A percentile compares a stretch with the other conserved stretches of the same genome.
phyloP scores from a whole-genome alignment of 1,284 basidiomycete species.

The Trichosporon sp. region DNA sequence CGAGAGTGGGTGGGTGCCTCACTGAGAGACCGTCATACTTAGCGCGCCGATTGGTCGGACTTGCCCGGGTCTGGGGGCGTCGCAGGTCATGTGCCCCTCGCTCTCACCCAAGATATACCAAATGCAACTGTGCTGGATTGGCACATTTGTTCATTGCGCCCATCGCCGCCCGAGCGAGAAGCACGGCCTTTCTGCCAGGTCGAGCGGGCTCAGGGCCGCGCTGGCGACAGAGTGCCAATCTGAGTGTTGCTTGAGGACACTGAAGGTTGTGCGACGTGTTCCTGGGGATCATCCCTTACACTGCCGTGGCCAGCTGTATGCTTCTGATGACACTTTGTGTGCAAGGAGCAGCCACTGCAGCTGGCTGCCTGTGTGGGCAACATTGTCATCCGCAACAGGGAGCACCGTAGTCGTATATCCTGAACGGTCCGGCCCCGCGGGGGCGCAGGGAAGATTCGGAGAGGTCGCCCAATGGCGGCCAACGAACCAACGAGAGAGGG shows the following conservation, averaged over 20 bases:
- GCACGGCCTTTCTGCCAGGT: neutral
- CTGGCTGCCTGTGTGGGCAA: no score
- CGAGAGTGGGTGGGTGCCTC: neutral
- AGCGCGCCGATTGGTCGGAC: neutral
- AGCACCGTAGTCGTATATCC: neutral
- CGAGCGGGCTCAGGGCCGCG: no score
- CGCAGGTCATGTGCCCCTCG: neutral
- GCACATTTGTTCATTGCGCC: no score
- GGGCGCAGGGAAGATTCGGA: neutral
- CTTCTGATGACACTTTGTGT: no score
- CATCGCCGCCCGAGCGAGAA: no score
- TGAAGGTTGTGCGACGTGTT: neutral
- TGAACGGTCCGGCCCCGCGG: neutral
- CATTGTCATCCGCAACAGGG: no score
- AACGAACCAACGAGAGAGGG: neutral
- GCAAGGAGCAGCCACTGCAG: no score
- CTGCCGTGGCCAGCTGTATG: no score
- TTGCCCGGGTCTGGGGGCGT: neutral
- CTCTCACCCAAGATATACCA: neutral
- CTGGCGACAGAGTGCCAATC: neutral
- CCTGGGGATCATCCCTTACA: no score
- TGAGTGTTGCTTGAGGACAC: no score
- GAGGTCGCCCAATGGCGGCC: no score
- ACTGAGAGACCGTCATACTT: neutral
- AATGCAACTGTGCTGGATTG: neutral